Evolutionary conservation across 768 basidiomycete genomes (phyloP), one percentile per base, ranked within the genome.

Genomic region (Auriculariales sp.): DNA sequence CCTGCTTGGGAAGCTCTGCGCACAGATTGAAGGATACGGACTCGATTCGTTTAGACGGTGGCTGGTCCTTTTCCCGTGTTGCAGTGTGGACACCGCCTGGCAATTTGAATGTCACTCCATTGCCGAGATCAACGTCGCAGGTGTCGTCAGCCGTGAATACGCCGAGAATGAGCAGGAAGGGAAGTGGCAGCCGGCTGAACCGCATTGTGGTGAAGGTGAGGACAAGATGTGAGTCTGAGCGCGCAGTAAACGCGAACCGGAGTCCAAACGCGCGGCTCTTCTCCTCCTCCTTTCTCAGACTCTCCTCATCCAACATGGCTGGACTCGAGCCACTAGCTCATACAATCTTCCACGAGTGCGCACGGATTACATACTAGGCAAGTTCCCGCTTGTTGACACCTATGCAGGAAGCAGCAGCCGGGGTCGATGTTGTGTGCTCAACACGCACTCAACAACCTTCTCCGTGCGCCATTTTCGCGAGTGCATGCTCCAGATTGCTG

Each of bases 381-480:
- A 30, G 5, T 11, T 2, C 3, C 15, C 39, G 19, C 15, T 51
- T 10, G 47, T 22, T 31, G 7, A 14, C 14, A 11, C 28, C 15
- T 17, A 17, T 42, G 22, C 17, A 46, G 32, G 44, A 28, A 62
- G 53, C 87, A 91, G 62, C 74, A 88, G 59, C 54, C 65, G 50
- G 85, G 84, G 22, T 87, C 85, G 2, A 84, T 84, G 76, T 73
- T 90, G 28, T 91, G 88, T 60, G 88, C 87, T 11, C 87, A 90
- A 59, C 85, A 91, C 65, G 85, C 88, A 6, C 69, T 91, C 28
- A 91, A 90, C 60, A 75, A 76, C 15, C 69, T 91, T 17, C 70
- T 90, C 28, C 87, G 87, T 89, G 57, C 54, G 81, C 72, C 34
- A 49, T 52, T 42, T 49, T 17, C 6, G n/a, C n/a, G 6, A n/a